A percentile compares a stretch with the other conserved stretches of the same genome.
phyloP scores from a whole-genome alignment of 306 rosid species.

The Lupinus albus region DNA sequence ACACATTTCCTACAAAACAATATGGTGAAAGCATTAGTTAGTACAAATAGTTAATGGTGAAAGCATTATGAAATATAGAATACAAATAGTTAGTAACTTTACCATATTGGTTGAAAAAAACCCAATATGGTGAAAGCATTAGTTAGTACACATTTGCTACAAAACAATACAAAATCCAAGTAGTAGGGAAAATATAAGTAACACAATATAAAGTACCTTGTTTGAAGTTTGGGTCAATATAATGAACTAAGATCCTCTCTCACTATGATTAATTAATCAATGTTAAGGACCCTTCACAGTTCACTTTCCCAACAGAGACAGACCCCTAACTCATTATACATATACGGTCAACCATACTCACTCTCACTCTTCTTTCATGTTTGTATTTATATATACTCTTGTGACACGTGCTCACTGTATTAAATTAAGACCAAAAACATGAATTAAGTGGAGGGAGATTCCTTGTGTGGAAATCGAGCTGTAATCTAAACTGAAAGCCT shows the following conservation, averaged over 20 bases:
- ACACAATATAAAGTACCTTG: slow-evolving; percentile 20
- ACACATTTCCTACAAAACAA: not conserved
- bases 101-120: no score
- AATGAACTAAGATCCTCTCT: not conserved
- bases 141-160: no score
- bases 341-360: slow-evolving; percentile 41
- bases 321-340: not conserved
- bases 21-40: not conserved
- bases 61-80: no score
- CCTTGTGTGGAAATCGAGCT: slow-evolving; percentile 69
- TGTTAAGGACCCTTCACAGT: not conserved
- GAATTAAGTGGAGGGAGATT: slow-evolving; percentile 75
- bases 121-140: no score
- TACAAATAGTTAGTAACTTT: no score
- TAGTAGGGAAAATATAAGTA: slow-evolving; percentile 43
- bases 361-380: not conserved
- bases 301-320: slow-evolving; percentile 21
- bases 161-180: slow-evolving; percentile 22
- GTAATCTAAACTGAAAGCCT: slow-evolving; percentile 56
- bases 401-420: slow-evolving; percentile 51
- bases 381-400: slow-evolving; percentile 29
- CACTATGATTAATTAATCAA: slow-evolving; percentile 14
- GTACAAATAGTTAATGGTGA: no score
- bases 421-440: slow-evolving; percentile 37
- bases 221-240: slow-evolving; percentile 5